phyloP scores from a whole-genome alignment of 2,329 filamentous ascomycete genomes.

The Cordyceps pruinosa region DNA sequence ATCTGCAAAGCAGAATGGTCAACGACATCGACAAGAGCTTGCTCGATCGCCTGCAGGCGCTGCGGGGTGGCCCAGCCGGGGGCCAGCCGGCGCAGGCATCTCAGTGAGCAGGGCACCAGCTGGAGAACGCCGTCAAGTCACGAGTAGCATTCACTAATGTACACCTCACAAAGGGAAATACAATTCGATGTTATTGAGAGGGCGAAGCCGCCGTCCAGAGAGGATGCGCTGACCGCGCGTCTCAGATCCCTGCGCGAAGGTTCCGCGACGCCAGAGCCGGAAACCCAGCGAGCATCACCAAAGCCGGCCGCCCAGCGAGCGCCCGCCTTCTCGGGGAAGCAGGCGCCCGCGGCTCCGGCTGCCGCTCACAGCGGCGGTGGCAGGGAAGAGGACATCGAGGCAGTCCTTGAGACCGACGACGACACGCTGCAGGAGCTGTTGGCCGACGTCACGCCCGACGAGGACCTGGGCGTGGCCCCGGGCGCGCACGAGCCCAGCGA shows the following conservation, averaged over 20 bases:
- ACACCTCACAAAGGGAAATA: constrained; percentile 17
- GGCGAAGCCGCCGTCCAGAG: constrained; percentile 36
- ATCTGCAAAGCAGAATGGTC: constrained; percentile 20
- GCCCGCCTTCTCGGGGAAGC: neutral
- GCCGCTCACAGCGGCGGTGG: neutral
- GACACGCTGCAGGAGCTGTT: constrained; percentile 46
- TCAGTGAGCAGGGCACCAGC: neutral
- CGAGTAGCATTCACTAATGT: neutral
- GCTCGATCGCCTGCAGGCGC: constrained; percentile 47
- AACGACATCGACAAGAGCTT: constrained; percentile 39
- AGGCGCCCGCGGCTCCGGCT: neutral
- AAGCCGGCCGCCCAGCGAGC: neutral
- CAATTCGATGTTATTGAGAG: constrained; percentile 35
- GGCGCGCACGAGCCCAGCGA: constrained; percentile 20
- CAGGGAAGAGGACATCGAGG: constrained; percentile 30
- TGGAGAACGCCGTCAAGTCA: neutral
- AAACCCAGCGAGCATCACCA: constrained; percentile 14
- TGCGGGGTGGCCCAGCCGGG: constrained; percentile 35
- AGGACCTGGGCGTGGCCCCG: constrained; percentile 17
- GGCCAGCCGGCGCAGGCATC: constrained; percentile 34
- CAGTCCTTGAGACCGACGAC: constrained; percentile 42
- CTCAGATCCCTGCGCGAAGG: constrained; percentile 44
- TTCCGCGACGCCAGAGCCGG: constrained; percentile 18
- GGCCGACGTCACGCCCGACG: constrained; percentile 32
- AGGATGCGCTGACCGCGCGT: constrained; percentile 45